A percentile compares a stretch with the other conserved stretches of the same genome.
Evolutionary conservation across 2,329 filamentous ascomycete species (phyloP).

Genomic region (Alternaria gaisen): DNA sequence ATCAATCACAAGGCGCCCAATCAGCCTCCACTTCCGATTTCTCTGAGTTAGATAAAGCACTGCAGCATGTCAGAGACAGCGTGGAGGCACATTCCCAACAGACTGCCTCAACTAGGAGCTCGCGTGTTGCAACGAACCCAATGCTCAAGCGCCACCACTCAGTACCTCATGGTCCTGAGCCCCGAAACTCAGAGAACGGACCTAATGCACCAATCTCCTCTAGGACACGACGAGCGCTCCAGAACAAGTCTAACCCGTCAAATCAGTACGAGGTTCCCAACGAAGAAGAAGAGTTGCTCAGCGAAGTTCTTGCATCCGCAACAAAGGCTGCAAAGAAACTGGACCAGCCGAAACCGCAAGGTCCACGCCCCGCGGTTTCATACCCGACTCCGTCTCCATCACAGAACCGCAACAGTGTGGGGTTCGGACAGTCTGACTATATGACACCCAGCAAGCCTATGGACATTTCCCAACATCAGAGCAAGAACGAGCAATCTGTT

Average conservation of each 20-base stretch:
- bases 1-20: constrained; percentile 58
- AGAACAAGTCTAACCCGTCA: constrained; percentile 73
- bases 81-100: constrained; percentile 58
- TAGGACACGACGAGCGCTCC: constrained; percentile 79
- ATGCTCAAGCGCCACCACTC: constrained; percentile 61
- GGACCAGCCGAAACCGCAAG: constrained; percentile 59
- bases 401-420: constrained; percentile 79
- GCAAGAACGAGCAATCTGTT: constrained; percentile 57
- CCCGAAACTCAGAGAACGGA: constrained; percentile 68
- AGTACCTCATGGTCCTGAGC: constrained; percentile 51
- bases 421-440: constrained; percentile 73
- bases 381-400: constrained; percentile 81
- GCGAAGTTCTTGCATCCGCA: constrained; percentile 84
- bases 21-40: constrained; percentile 61
- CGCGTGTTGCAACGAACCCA: constrained; percentile 55
- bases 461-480: constrained; percentile 62
- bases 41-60: constrained; percentile 67
- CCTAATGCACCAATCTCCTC: constrained; percentile 72
- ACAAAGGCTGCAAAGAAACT: constrained; percentile 77
- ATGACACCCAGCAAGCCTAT: constrained; percentile 74
- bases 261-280: constrained; percentile 93
- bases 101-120: constrained; percentile 38
- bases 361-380: constrained; percentile 65
- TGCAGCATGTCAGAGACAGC: constrained; percentile 68
- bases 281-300: constrained; percentile 94